Conservation (phyloP, 2,329 filamentous ascomycete genomes). For the Clathrospora elynae region DNA sequence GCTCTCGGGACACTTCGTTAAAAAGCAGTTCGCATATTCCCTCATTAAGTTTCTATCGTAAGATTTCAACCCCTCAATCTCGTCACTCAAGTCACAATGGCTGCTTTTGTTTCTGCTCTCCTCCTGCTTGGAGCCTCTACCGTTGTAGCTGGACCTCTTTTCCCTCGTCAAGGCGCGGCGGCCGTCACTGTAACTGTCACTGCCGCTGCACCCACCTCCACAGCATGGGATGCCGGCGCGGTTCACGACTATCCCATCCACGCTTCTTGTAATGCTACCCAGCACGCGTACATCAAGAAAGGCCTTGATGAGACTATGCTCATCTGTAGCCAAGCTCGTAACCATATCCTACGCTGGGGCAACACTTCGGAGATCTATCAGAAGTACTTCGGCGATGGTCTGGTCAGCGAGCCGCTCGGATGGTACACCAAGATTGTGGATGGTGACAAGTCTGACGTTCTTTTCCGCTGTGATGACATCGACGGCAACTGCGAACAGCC, state of each 20-base stretch:
- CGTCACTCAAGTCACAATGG: constrained; percentile 26
- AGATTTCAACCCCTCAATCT: constrained; percentile 8
- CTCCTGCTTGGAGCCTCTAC: constrained; percentile 36
- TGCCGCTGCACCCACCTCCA: constrained; percentile 24
- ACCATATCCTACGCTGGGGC: constrained; percentile 65
- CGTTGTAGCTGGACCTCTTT: constrained; percentile 34
- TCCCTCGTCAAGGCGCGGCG: constrained; percentile 24
- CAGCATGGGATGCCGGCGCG: constrained; percentile 47
- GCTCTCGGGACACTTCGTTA: constrained; percentile 23
- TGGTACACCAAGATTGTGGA: constrained; percentile 66
- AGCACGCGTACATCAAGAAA: constrained; percentile 60
- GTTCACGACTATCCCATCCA: constrained; percentile 60
- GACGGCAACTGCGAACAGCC: constrained; percentile 64
- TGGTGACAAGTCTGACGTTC: constrained; percentile 61
- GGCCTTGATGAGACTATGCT: constrained; percentile 64
- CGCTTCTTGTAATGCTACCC: constrained; percentile 67
- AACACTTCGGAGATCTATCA: constrained; percentile 63
- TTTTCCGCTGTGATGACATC: constrained; percentile 72
- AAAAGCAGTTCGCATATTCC: constrained; percentile 26
- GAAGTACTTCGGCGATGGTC: constrained; percentile 69
- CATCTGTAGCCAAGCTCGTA: constrained; percentile 65
- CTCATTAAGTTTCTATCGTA: too few species aligned
- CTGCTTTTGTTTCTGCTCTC: constrained; percentile 27
- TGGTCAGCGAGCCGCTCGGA: constrained; percentile 64
- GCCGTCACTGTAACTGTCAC: constrained; percentile 34